Conservation (phyloP, 805 yeast species). For the Spathaspora passalidarum region DNA sequence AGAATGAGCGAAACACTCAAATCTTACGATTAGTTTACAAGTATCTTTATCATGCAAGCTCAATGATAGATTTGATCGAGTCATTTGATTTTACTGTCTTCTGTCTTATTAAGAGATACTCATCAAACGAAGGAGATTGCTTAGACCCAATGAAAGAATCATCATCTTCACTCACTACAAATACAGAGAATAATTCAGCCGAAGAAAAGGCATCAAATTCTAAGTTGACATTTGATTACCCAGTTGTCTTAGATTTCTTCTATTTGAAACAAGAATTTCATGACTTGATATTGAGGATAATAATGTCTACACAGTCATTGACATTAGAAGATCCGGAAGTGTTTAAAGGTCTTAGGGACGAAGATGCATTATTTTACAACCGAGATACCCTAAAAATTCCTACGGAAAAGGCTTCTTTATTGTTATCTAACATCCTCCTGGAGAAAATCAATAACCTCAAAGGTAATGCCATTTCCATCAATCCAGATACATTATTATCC, state of each 20-base stretch:
- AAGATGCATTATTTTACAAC: slow-evolving; percentile 42
- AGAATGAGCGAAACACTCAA: slow-evolving; percentile 47
- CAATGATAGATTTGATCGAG: slow-evolving; percentile 52
- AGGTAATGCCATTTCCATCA: slow-evolving; percentile 32
- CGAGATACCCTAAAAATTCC: slow-evolving; percentile 36
- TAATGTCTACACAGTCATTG: slow-evolving; percentile 66
- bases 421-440: slow-evolving; percentile 45
- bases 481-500: slow-evolving; percentile 38
- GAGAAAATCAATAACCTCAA: slow-evolving; percentile 38
- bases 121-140: slow-evolving; percentile 10
- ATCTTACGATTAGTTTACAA: slow-evolving; percentile 53
- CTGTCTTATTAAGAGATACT: slow-evolving; percentile 36
- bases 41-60: slow-evolving; percentile 46
- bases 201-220: slow-evolving; percentile 13
- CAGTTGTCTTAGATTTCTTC: slow-evolving; percentile 65
- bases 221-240: slow-evolving; percentile 44
- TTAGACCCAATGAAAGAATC: neutral
- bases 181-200: neutral
- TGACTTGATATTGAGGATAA: slow-evolving; percentile 51
- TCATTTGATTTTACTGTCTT: slow-evolving; percentile 61
- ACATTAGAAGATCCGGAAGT: slow-evolving; percentile 75
- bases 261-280: slow-evolving; percentile 73
- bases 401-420: slow-evolving; percentile 48
- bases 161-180: neutral
- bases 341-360: slow-evolving; percentile 61